phyloP scores from a whole-genome alignment of 2,329 filamentous ascomycete species.

The Alternaria gansuensis region DNA sequence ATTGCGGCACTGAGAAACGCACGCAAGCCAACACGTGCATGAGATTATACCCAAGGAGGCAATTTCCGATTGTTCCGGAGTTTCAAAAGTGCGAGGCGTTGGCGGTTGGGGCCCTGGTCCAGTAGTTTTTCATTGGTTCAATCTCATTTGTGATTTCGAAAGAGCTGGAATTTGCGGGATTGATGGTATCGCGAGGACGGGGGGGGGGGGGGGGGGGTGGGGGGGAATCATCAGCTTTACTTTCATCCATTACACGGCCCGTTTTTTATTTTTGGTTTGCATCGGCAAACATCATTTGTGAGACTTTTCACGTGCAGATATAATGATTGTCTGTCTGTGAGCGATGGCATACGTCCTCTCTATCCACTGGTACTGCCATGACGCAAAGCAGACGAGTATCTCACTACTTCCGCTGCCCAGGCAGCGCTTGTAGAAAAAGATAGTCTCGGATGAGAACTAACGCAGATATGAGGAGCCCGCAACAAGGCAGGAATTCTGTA shows the following conservation, averaged over 20 bases:
- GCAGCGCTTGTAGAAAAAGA: background rate
- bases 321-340: background rate
- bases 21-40: conserved; percentile 24
- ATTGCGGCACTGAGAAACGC: conserved; percentile 9
- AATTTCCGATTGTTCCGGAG: conserved; percentile 30
- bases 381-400: background rate
- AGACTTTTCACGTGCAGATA: background rate
- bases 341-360: background rate
- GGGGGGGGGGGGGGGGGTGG: no score
- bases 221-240: conserved; percentile 1
- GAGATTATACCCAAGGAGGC: conserved; percentile 24
- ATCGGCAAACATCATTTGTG: background rate
- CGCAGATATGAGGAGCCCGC: background rate
- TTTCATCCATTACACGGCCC: background rate
- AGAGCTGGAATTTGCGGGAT: conserved; percentile 19
- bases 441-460: no score
- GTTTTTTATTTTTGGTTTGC: background rate
- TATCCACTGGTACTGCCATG: background rate
- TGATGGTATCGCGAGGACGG: conserved; percentile 26
- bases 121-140: conserved; percentile 19
- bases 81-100: conserved; percentile 18
- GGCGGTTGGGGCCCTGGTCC: conserved; percentile 16
- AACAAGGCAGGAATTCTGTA: no score
- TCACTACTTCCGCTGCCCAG: no score
- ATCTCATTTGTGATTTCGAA: conserved; percentile 18